These are phyloP conservation scores for Pseudogymnoascus sp. DNA, from an alignment of 2,329 filamentous ascomycete species.

Conservation along the genomic window DNA sequence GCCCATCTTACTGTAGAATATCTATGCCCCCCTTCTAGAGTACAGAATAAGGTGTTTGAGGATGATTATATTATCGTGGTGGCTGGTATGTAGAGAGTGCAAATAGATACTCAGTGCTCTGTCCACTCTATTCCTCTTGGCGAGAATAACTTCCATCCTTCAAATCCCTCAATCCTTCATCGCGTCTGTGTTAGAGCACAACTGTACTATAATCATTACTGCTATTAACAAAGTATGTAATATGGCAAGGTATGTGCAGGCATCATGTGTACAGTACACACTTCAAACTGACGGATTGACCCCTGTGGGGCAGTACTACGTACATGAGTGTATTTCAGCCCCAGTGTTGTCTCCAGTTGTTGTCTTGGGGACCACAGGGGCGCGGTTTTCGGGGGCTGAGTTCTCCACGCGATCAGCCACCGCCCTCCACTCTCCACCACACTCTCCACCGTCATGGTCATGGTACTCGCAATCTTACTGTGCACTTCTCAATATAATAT, in stretches of 20 bases:
- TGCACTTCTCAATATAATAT: constrained; percentile 7
- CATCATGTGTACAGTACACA: not conserved
- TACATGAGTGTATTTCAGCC: not conserved
- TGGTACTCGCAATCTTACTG: constrained; percentile 8
- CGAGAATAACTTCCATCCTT: not conserved
- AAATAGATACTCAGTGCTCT: not conserved
- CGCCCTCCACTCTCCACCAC: not conserved
- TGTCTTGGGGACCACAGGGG: not conserved
- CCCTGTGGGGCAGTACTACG: not conserved
- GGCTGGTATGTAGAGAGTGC: not conserved
- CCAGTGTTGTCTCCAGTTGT: not conserved
- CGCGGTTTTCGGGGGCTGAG: constrained; percentile 9
- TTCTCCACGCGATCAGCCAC: constrained; percentile 6
- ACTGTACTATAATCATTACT: not conserved
- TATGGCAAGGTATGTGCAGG: not conserved
- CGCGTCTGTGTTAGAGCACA: not conserved
- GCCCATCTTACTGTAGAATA: not conserved
- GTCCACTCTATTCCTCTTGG: not conserved
- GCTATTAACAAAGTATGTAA: not conserved
- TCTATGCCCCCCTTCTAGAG: not conserved
- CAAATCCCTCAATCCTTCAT: not conserved
- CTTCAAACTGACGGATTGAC: not conserved
- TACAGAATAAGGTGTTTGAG: not conserved
- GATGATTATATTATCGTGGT: not conserved
- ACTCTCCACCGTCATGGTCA: not conserved